These are phyloP conservation scores for Mucuna pruriens DNA, from an alignment of 306 rosid species.

Conservation along the genomic window DNA sequence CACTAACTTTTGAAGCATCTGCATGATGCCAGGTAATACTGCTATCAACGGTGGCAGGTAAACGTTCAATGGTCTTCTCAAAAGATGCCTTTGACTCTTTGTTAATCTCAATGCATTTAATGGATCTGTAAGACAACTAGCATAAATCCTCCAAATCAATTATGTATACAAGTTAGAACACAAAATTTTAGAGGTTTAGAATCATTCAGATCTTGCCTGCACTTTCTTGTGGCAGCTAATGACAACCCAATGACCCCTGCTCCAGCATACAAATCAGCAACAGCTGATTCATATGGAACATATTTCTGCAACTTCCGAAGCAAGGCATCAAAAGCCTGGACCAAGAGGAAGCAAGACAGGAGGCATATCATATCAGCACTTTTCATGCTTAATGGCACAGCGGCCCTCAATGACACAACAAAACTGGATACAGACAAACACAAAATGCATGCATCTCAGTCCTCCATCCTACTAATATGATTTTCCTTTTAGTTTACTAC, in stretches of 20 bases:
- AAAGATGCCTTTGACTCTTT: conserved; percentile 89
- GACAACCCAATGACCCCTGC: conserved; percentile 96
- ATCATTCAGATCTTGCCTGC: conserved; percentile 74
- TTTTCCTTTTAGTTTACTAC: conserved; percentile 7
- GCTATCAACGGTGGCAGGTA: conserved; percentile 64
- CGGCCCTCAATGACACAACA: neutral
- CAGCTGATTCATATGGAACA: conserved; percentile 88
- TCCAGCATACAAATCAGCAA: conserved; percentile 94
- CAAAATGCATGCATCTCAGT: neutral
- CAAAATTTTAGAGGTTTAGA: conserved; percentile 26
- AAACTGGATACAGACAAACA: neutral
- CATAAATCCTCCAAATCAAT: conserved; percentile 19
- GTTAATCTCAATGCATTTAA: conserved; percentile 92
- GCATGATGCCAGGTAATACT: conserved; percentile 95
- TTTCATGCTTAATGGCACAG: conserved; percentile 6
- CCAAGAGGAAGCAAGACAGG: conserved; percentile 25
- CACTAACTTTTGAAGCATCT: conserved; percentile 78
- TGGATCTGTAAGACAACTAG: conserved; percentile 60
- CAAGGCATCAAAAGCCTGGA: conserved; percentile 85
- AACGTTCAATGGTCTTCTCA: conserved; percentile 86
- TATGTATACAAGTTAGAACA: conserved; percentile 11
- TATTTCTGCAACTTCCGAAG: conserved; percentile 87
- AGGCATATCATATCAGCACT: conserved; percentile 18
- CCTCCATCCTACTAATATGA: neutral
- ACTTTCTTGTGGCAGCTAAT: conserved; percentile 84